A percentile compares a stretch with the other conserved stretches of the same genome.
These are phyloP conservation scores for Leishmania braziliensis DNA, from an alignment of 208 protist genomes.

Conservation along the genomic window DNA sequence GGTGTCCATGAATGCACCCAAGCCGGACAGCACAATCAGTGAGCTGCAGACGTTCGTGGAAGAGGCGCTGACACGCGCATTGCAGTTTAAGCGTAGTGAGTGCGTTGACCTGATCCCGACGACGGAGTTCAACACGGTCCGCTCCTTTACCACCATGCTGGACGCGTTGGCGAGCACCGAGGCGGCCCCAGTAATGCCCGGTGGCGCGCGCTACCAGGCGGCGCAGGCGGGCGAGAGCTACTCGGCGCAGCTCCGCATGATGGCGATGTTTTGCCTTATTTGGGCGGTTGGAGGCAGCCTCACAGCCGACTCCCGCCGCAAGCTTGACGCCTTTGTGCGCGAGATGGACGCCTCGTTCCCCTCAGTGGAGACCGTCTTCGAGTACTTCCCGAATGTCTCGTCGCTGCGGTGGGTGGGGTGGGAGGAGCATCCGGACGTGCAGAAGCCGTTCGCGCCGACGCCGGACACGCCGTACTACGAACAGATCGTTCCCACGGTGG, in stretches of 20 bases:
- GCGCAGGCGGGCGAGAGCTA: conserved; percentile 89
- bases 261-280: conserved; percentile 96
- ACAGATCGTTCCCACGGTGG: conserved; percentile 97
- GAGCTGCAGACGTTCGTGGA: conserved; percentile 88
- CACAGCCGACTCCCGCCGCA: conserved; percentile 91
- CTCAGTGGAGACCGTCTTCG: conserved; percentile 96
- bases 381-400: conserved; percentile 96
- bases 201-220: conserved; percentile 66
- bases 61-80: conserved; percentile 74
- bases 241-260: conserved; percentile 91
- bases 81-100: conserved; percentile 83
- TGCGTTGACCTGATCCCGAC: conserved; percentile 93
- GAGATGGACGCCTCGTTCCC: conserved; percentile 97
- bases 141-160: conserved; percentile 95
- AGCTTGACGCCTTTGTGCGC: conserved; percentile 93
- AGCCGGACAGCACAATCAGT: conserved; percentile 87
- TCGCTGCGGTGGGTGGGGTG: conserved; percentile 93
- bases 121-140: conserved; percentile 87
- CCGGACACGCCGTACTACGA: conserved; percentile 93
- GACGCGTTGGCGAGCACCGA: conserved; percentile 94
- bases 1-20: conserved; percentile 87
- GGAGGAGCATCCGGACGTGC: conserved; percentile 92
- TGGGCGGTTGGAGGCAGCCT: conserved; percentile 96
- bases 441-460: conserved; percentile 82
- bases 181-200: conserved; percentile 72